Base-by-base conservation (phyloP, 805 yeast species). In the Lipomyces japonicus region DNA sequence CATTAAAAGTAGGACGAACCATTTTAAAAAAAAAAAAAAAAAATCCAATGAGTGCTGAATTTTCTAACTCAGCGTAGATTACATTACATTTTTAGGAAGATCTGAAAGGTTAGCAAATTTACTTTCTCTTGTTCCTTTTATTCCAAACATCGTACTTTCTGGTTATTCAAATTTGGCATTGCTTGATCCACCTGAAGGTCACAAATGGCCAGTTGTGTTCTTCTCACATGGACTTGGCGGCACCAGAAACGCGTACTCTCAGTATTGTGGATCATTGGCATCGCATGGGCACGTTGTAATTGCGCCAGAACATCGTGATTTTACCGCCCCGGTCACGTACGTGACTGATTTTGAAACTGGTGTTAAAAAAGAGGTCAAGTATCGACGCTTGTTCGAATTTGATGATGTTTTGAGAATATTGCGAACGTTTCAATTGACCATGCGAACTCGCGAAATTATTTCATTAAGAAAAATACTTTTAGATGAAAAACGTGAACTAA, bases 321-420 rank as follows among this genome's bases (percentile, higher is more conserved):
- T 78, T 35, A 63, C 78, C 42, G 87, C 86, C 57, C 76, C 95
- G 5, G 76, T 90, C 59, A 80, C 77, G 43, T 90, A 89, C 65
- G 82, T 86, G 42, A 84, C 93, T 71, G 75, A 75, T 53, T 71
- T 86, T 55, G 96, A 90, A 73, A 90, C 90, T 57, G 77, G 75
- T 58, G 31, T 23, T 21, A 40, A 34, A 21, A 43, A 42, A 14
- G 49, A 40, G 44, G 42, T 59, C n/a, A 25, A 39, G 9, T 59
- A 48, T 16, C 32, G 28, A 19, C 45, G 59, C 7, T 47, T 57
- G 46, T 50, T 44, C 44, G 56, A 44, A 24, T 45, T 58, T n/a
- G 56, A 44, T 47, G 59, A 57, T 36, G 39, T 26, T 4, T 49
- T 61, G 3, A 45, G 60, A 2, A 38, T 43, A 7, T 34, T 58